Evolutionary conservation across 1,284 basidiomycete species (phyloP), one percentile per base, ranked within the genome.

Genomic region (Phellinidium pouzarii): DNA sequence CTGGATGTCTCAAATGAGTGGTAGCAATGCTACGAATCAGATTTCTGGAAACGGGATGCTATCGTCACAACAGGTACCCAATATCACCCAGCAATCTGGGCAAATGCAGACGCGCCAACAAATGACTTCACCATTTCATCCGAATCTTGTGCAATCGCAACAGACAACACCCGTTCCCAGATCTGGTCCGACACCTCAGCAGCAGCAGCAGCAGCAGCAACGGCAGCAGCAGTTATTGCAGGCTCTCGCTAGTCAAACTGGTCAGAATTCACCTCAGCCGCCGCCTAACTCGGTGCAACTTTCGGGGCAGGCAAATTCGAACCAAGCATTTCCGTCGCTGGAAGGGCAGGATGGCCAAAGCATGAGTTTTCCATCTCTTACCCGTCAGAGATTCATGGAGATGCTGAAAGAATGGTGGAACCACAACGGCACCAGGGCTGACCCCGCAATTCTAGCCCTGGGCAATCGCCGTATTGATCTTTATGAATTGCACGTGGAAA

Each of bases 401-500:
- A 68, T 73, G 4, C 81, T 77, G 59, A 68, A 69, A 48, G 70
- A 63, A n/a, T 84, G 72, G 56, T 73, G 73, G 55, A 53, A 59
- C 48, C 73, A 64, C 34, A 71, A 72, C 45, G 61, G 60, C 7
- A 58, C 34, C 20, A 20, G 25, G 20, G 19, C 37, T 2, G 41
- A 43, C 14, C 17, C 41, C 3, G 23, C 34, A n/a, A n/a, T n/a
- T 44, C 22, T 11, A 29, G 31, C 7, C n/a, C n/a, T 51, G 8
- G 43, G 43, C 23, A 40, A 49, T 44, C 47, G 53, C 9, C 26
- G 71, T 69, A 74, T 88, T 20, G 81, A 84, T 60, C 62, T 86
- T 23, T 71, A 80, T 64, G 59, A 65, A 29, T 64, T 88, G 40
- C 83, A 88, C 61, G 62, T 63, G 43, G 62, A 73, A 40, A 82